These are phyloP conservation scores for Aspergillus sp. DNA, from an alignment of 2,329 filamentous ascomycete species.

Conservation along the genomic window DNA sequence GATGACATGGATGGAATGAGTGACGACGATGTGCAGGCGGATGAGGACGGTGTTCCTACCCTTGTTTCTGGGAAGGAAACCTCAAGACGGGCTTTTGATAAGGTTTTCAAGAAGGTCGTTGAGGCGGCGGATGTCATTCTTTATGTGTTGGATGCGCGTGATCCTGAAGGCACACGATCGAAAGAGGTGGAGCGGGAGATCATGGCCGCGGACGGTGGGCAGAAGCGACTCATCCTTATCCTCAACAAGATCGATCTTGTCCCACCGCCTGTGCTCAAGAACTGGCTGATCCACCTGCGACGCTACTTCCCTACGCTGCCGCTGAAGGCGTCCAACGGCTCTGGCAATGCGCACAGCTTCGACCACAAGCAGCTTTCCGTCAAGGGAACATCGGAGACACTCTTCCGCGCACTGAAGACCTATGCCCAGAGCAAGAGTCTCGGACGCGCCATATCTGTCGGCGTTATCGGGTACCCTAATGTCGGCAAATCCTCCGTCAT, in stretches of 20 bases:
- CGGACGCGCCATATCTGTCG: constrained; percentile 86
- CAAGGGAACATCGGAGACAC: constrained; percentile 77
- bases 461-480: constrained; percentile 93
- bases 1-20: constrained; percentile 61
- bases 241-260: constrained; percentile 96
- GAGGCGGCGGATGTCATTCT: constrained; percentile 86
- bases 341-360: constrained; percentile 84
- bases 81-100: constrained; percentile 87
- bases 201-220: constrained; percentile 80
- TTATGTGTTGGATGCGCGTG: constrained; percentile 89
- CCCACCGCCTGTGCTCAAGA: constrained; percentile 75
- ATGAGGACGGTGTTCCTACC: constrained; percentile 55
- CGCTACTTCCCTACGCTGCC: constrained; percentile 90
- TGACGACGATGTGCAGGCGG: constrained; percentile 54
- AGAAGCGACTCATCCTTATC: constrained; percentile 85
- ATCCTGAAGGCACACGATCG: constrained; percentile 86
- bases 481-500: constrained; percentile 96
- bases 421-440: constrained; percentile 80
- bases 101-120: constrained; percentile 91
- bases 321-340: constrained; percentile 77
- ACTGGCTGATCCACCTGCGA: constrained; percentile 80
- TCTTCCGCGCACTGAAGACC: constrained; percentile 87
- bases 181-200: constrained; percentile 87
- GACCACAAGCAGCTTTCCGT: constrained; percentile 88
- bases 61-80: constrained; percentile 50